Evolutionary conservation across 257 asterid species (phyloP).

Genomic region (Solanum piurae): DNA sequence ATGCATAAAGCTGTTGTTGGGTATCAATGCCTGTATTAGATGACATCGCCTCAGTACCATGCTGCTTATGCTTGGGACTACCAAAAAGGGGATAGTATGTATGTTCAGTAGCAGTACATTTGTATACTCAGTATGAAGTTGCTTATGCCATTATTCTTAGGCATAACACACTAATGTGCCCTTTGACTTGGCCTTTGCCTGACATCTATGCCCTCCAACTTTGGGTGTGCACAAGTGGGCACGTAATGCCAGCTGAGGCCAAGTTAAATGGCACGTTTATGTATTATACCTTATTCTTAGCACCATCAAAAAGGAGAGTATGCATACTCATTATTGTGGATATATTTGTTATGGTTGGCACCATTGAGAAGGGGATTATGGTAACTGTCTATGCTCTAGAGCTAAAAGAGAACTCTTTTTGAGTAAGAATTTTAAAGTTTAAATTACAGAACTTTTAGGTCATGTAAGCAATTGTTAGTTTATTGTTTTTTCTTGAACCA

Average conservation of each 20-base stretch:
- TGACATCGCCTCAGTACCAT: neutral
- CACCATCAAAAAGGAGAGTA: neutral
- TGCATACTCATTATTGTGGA: neutral
- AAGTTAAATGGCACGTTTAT: neutral
- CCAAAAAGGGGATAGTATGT: neutral
- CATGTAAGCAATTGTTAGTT: neutral
- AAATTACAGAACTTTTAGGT: neutral
- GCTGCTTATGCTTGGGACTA: neutral
- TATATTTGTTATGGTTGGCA: neutral
- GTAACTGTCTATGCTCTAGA: neutral
- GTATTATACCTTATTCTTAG: neutral
- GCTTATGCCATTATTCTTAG: neutral
- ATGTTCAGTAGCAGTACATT: neutral
- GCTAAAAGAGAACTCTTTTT: neutral
- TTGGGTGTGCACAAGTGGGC: neutral
- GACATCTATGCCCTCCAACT: neutral
- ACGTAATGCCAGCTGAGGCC: neutral
- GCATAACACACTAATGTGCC: neutral
- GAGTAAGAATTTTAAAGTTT: neutral
- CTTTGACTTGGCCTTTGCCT: neutral
- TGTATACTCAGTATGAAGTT: neutral
- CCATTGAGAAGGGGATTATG: neutral
- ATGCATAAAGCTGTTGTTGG: neutral
- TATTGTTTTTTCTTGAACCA: neutral
- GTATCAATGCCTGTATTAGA: neutral